Evolutionary conservation across 2,329 filamentous ascomycete species (phyloP), one percentile per base, ranked within the genome.

Genomic region (Diaporthe ilicicola): DNA sequence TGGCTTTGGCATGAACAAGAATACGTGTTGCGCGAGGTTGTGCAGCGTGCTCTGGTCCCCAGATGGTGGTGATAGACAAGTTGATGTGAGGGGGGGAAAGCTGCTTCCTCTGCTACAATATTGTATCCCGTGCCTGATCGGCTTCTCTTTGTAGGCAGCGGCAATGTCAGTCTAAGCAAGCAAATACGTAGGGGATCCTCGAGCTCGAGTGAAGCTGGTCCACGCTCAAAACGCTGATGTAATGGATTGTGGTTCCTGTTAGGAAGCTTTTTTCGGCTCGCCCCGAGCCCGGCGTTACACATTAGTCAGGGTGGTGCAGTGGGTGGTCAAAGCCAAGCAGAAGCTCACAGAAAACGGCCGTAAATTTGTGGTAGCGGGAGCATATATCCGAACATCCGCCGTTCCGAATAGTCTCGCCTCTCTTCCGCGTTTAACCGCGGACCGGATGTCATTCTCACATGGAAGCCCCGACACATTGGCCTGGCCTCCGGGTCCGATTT

Each of bases 361-460:
- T 44, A 22, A 37, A 24, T 42, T 44, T 59, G 55, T 61, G 39
- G 44, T 39, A 13, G 59, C n/a, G 59, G 42, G 59, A 48, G 24
- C 39, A 62, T 56, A 66, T 55, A 66, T 66, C 62, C 59, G 61
- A 48, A 51, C 59, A 76, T 79, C 78, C 78, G 79, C 77, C 74
- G 54, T 77, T 80, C 79, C 79, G 71, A 51, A 59, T 71, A 56
- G 51, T 66, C 56, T 9, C 15, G 5, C 29, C 19, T 68, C 75
- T 59, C 37, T 59, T 73, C 77, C 78, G 73, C 64, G 54, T 59
- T 62, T 54, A 70, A 24, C 29, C 62, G 71, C 59, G 62, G 70
- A 22, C 71, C 54, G 51, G 56, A 48, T 61, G 34, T 39, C 37
- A 27, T 37, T 19, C 27, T 22, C 13, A 34, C 10, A 22, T 37